Conservation (phyloP, 225 moss, liverwort and hornwort genomes). For the Polytrichum formosum region DNA sequence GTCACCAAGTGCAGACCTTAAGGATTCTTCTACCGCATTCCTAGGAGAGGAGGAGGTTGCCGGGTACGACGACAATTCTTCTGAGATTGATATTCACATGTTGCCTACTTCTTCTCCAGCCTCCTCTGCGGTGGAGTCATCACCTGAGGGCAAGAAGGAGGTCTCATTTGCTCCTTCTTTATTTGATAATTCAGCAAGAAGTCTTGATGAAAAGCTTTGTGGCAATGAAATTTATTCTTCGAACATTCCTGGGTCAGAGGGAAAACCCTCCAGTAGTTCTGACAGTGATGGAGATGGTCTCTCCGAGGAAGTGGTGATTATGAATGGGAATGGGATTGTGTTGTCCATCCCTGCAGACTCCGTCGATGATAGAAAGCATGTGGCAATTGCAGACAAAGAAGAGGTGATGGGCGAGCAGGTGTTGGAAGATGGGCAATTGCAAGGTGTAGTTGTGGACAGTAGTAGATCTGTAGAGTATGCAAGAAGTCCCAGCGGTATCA, state of each 20-base stretch:
- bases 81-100: background rate
- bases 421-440: background rate
- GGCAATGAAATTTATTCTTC: background rate
- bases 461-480: background rate
- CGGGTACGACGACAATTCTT: background rate
- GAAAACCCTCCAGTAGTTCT: background rate
- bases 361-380: background rate
- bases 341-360: slow-evolving; percentile 1
- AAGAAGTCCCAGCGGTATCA: too few relatives aligned
- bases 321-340: slow-evolving; percentile 1
- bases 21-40: background rate
- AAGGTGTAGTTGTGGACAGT: slow-evolving; percentile 1
- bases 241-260: background rate
- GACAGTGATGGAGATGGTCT: background rate
- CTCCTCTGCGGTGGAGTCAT: background rate
- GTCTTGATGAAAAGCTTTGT: background rate
- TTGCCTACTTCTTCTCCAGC: background rate
- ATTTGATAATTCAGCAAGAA: background rate
- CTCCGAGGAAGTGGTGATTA: background rate
- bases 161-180: slow-evolving; percentile 12
- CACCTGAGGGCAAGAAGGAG: slow-evolving; percentile 5
- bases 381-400: background rate
- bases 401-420: background rate
- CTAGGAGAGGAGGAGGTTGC: background rate
- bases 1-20: slow-evolving; percentile 6